Evolutionary conservation across 306 rosid species (phyloP), one percentile per base, ranked within the genome.

Genomic region (Acacia confusa): DNA sequence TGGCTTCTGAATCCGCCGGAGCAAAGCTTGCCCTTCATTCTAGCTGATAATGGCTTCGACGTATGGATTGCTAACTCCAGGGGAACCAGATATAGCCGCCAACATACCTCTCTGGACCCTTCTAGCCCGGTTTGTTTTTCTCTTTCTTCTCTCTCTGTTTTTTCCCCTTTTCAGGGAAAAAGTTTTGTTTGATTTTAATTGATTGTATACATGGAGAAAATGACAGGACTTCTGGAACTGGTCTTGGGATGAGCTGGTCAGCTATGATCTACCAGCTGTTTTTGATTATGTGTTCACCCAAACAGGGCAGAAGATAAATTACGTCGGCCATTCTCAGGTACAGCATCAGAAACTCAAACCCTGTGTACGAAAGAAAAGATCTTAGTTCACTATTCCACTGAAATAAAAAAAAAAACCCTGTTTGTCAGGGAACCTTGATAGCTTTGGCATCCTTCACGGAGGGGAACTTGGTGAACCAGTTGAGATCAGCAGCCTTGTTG

Each of bases 301-400:
- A 85, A 88, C 98, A 24, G 90, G 86, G 30, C 94, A 87, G 72
- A 92, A 89, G 89, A 83, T 87, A 34, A 67, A 89, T 75, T 92
- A 92, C 70, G 81, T 94, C 2, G 98, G 97, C 53, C 98, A 94
- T 87, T 94, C 98, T n/a, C 50, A 89, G 88, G 98, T 94, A 83
- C 9, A 76, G 77, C 9, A 45, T 77, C 78, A 61, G 34, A 60
- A 60, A 27, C 66, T 24, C 30, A 61, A 61, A 24, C 16, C 34
- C 70, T 16, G 40, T 28, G 69, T 63, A 2, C 5, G 69, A 63
- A 32, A 22, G 50, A 10, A 45, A 22, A 32, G 24, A 52, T 19
- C n/a, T 52, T 19, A 52, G 24, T 19, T 17, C n/a, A 52, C 14
- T 44, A 44, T 7, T 61, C 17, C 16, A 64, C 72, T 72, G 61